Conservation (phyloP, 2,329 filamentous ascomycete species). For the Aspergillus fumigatiaffinis region DNA sequence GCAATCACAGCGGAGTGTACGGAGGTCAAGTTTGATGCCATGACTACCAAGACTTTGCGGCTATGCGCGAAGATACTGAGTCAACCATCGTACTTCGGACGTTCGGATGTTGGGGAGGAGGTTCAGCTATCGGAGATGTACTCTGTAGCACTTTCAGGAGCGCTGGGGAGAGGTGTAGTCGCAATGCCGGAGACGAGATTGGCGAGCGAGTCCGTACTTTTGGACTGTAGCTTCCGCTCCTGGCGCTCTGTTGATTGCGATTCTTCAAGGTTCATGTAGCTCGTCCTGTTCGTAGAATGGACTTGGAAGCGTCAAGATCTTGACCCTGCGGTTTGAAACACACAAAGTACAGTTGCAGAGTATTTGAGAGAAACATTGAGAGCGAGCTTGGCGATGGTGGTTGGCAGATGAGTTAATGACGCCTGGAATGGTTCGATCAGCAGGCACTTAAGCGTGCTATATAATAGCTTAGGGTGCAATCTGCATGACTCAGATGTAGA, state of each 20-base stretch:
- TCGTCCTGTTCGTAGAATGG: background rate
- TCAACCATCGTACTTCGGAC: background rate
- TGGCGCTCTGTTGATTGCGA: background rate
- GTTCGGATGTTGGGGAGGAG: background rate
- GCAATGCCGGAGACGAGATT: background rate
- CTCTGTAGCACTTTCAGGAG: background rate
- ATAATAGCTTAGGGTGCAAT: background rate
- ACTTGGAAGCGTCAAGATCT: background rate
- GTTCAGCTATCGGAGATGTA: background rate
- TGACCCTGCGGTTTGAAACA: background rate
- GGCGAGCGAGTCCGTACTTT: background rate
- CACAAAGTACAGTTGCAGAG: too few species aligned
- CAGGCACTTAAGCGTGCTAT: background rate
- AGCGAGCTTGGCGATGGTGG: background rate
- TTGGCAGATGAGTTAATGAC: background rate
- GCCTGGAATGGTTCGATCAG: background rate
- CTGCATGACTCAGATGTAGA: background rate
- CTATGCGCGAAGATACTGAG: background rate
- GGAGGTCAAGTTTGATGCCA: background rate
- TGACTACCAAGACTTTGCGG: background rate
- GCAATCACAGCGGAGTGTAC: slow-evolving; percentile 5
- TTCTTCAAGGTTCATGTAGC: background rate
- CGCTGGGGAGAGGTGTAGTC: background rate
- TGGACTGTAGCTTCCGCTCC: background rate
- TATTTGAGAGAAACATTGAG: background rate